phyloP scores from a whole-genome alignment of 495 filamentous ascomycete species.

The Neurospora discreta region DNA sequence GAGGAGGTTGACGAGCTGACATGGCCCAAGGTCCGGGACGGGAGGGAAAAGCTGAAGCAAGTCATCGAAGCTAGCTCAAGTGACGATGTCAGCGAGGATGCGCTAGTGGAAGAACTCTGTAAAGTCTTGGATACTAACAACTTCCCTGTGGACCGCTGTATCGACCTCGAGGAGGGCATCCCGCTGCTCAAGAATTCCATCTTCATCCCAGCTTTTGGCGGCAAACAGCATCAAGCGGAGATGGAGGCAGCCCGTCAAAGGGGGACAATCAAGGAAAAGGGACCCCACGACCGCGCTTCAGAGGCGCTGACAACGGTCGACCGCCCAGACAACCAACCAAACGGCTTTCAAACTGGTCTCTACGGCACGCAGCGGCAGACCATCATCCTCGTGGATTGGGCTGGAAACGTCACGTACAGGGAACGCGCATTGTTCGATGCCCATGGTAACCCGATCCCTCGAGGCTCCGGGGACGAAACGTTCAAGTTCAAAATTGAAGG shows the following conservation, averaged over 20 bases:
- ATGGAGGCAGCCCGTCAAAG: constrained; percentile 39
- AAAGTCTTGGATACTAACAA: constrained; percentile 58
- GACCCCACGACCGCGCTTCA: constrained; percentile 2
- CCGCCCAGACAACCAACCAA: constrained; percentile 17
- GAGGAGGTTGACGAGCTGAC: constrained; percentile 13
- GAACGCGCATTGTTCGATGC: constrained; percentile 76
- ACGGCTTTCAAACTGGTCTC: constrained; percentile 41
- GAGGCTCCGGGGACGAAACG: constrained; percentile 48
- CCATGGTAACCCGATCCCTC: constrained; percentile 47
- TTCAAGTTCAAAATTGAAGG: constrained; percentile 54
- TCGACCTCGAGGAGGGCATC: constrained; percentile 59
- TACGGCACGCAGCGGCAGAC: constrained; percentile 97
- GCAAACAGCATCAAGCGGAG: constrained; percentile 30
- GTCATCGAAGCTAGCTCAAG: constrained; percentile 31
- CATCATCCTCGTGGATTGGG: constrained; percentile 62
- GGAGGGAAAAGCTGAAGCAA: constrained; percentile 34
- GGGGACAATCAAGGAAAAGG: constrained; percentile 6
- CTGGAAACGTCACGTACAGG: constrained; percentile 67
- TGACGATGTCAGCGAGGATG: constrained; percentile 43
- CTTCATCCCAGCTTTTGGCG: constrained; percentile 69
- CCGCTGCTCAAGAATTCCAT: constrained; percentile 64
- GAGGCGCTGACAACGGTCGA: constrained; percentile 18
- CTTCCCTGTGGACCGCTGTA: constrained; percentile 50
- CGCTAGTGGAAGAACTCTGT: constrained; percentile 61
- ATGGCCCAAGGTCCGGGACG: constrained; percentile 73